Base-by-base conservation (phyloP, 352 stramenopile genomes). In the Blastocystis sp. region DNA sequence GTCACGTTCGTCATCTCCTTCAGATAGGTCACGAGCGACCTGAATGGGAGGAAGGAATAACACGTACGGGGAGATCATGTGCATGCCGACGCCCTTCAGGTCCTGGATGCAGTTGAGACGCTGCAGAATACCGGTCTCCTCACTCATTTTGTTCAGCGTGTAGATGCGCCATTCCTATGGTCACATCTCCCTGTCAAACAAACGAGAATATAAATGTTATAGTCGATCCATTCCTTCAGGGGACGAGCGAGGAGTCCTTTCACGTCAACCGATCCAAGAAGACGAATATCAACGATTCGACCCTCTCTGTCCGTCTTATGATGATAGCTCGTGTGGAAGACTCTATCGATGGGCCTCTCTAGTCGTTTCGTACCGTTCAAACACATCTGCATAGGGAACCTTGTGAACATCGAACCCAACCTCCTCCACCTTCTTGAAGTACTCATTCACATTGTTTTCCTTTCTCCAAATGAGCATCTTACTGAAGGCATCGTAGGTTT, bases 391-490 rank as follows among this genome's bases (percentile, higher is more conserved):
- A 53, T 73, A 73, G 40, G 73, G 73, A 53, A 84, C 48, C 36
- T 84, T 84, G 36, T 73, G 54, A 64, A 73, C 38, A 84, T 84
- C 73, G 48, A 73, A 73, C 2, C 29, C 29, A 9, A 73, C 59
- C n/a, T 51, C 73, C 54, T 84, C 18, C 40, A 84, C 73, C 36
- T 84, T 73, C 59, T 84, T 64, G 24, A 84, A 73, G 42, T 84
- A 84, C 21, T 69, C 73, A 27, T 84, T 38, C 14, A 84, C 27
- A 24, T 84, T 69, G 24, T 84, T 69, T 29, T 84, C 73, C 54
- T 63, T 84, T 84, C 73, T 84, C 73, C 73, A 84, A 32, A 48
- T 84, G 1, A 84, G 59, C 73, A 84, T 84, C 40, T 84, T 73
- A 16, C 73, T 49, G 40, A 73, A 84, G 18, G 54, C 4, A 18